phyloP scores from a whole-genome alignment of 2,329 filamentous ascomycete genomes.

The Amauroascus verrucosus region DNA sequence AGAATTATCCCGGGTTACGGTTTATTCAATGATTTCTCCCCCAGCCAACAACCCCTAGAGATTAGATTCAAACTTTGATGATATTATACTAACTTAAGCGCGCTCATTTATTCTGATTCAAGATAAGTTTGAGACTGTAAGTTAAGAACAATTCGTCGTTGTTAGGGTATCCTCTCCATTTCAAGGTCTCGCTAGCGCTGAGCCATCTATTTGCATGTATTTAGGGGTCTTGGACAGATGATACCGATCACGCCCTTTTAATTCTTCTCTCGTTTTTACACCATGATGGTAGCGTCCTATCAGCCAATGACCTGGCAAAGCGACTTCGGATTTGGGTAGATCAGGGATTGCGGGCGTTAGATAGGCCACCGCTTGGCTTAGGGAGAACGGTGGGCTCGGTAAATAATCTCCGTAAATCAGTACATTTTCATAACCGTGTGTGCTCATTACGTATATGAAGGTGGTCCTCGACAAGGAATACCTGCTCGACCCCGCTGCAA shows the following conservation, averaged over 20 bases:
- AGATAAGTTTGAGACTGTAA: constrained; percentile 28
- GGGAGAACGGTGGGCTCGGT: constrained; percentile 41
- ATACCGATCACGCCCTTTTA: constrained; percentile 46
- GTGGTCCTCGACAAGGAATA: constrained; percentile 33
- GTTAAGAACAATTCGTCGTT: constrained; percentile 1
- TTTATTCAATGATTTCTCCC: not conserved
- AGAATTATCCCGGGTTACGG: not conserved
- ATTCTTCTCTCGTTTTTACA: constrained; percentile 42
- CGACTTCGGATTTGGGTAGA: constrained; percentile 41
- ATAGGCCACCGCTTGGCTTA: constrained; percentile 41
- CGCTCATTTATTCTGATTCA: not conserved
- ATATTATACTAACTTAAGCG: not conserved
- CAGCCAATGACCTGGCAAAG: constrained; percentile 36
- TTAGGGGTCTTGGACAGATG: constrained; percentile 44
- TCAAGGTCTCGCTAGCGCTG: not conserved
- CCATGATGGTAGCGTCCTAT: constrained; percentile 30
- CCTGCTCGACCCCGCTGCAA: constrained; percentile 31
- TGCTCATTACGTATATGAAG: constrained; percentile 10
- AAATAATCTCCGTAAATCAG: not conserved
- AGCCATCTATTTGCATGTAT: not conserved
- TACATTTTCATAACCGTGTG: not conserved
- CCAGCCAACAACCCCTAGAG: not conserved
- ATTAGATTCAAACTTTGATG: too few species aligned
- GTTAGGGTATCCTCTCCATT: not conserved
- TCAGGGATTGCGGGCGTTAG: constrained; percentile 40